phyloP scores from a whole-genome alignment of 768 basidiomycete species.

The Naganishia onofrii region DNA sequence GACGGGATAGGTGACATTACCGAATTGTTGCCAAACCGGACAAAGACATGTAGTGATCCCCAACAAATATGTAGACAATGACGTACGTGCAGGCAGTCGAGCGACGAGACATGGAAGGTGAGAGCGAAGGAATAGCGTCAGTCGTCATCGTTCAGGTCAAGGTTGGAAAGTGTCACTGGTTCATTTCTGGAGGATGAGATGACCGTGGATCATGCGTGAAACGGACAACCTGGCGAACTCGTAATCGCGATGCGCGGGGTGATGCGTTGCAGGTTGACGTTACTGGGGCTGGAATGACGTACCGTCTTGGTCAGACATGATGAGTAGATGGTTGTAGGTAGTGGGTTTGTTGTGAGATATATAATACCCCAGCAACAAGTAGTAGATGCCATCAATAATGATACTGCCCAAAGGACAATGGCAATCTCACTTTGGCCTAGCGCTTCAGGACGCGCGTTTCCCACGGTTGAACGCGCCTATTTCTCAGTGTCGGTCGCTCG shows the following conservation, averaged over 20 bases:
- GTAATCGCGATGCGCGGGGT: conserved; percentile 16
- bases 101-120: conserved; percentile 12
- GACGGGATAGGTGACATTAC: conserved; percentile 8
- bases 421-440: not conserved
- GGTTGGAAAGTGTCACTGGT: conserved; percentile 15
- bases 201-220: not conserved
- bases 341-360: not conserved
- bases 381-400: not conserved
- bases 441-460: not conserved
- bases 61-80: too few relatives aligned
- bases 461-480: not conserved
- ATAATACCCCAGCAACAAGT: not conserved
- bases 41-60: too few relatives aligned
- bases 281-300: conserved; percentile 13
- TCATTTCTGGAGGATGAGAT: conserved; percentile 1
- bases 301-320: conserved; percentile 26
- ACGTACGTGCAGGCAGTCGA: not conserved
- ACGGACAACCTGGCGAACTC: conserved; percentile 7
- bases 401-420: not conserved
- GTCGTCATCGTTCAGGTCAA: conserved; percentile 24
- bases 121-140: conserved; percentile 27
- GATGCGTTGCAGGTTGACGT: conserved; percentile 11
- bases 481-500: not conserved
- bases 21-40: not conserved
- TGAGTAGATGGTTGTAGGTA: not conserved